Base-by-base conservation (phyloP, 352 stramenopile species). In the Globisporangium takayamanum region DNA sequence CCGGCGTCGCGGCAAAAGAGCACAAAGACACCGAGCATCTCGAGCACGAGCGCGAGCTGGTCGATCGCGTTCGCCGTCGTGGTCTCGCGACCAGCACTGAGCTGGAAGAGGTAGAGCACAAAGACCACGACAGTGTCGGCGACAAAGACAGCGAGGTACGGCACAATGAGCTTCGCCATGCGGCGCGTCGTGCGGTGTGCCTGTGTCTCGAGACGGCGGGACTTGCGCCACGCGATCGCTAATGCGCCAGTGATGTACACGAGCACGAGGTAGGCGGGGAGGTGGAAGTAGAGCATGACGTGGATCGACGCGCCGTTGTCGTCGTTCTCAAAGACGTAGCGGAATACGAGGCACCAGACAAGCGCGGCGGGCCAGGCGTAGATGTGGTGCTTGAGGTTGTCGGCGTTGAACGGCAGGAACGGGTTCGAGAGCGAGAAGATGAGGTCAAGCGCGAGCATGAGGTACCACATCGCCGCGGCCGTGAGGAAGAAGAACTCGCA, bases 401-500 rank as follows among this genome's bases (percentile, higher is more conserved):
- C 84, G 52, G 80, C 78, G 62, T 91, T 87, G 71, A 94, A 94
- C 8, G 84, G 84, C 51, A 94, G 61, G 67, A 94, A 94, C 62
- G 84, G 84, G 64, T 94, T 94, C 46, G 80, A 90, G 12, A 94
- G 70, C 62, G 84, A 94, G 66, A 90, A 92, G 63, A 94, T 92
- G 44, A 94, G 68, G 56, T 94, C 82, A 18, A 92, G 63, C 55
- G 84, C 82, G 28, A 94, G 67, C 84, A 94, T 94, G 63, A 94
- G 76, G 63, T 79, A 89, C 84, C 84, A 94, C 50, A 92, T 84
- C 26, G 82, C 92, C 36, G 77, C 59, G 16, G 84, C 72, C 46
- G 82, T 91, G 59, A 69, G 69, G 69, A 94, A 91, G 79, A 92
- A 94, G 61, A 91, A 87, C 54, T 78, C 72, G 62, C 71, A 75